Conservation (phyloP, 805 yeast species). For the Isabelozyma heimii region DNA sequence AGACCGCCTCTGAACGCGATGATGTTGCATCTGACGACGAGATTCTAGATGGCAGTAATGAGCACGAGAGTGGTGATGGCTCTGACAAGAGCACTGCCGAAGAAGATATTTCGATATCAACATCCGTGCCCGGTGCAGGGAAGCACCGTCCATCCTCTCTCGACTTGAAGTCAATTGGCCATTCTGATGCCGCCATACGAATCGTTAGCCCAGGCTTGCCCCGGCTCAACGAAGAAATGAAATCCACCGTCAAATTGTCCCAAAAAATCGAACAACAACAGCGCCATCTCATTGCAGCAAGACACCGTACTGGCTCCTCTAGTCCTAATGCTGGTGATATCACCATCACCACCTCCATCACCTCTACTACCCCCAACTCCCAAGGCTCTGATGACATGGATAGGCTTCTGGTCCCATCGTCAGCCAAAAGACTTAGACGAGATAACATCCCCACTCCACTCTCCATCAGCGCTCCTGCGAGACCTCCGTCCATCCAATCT, state of each 20-base stretch:
- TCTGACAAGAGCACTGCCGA: not conserved
- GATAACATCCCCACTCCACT: constrained; percentile 32
- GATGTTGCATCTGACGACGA: too few relatives aligned
- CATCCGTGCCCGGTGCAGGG: not conserved
- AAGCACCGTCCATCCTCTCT: constrained; percentile 19
- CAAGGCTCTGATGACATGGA: constrained; percentile 9
- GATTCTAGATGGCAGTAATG: not conserved
- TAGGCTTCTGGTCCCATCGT: constrained; percentile 11
- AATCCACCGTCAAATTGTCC: constrained; percentile 26
- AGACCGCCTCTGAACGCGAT: not conserved
- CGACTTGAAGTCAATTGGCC: constrained; percentile 7
- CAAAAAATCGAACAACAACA: constrained; percentile 35
- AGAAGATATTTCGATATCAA: not conserved
- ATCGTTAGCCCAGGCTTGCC: constrained; percentile 36
- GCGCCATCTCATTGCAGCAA: constrained; percentile 26
- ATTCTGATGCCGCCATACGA: constrained; percentile 27
- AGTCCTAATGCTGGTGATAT: not conserved
- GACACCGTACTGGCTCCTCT: constrained; percentile 9
- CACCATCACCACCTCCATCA: not conserved
- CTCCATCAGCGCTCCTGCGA: constrained; percentile 8
- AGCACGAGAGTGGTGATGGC: not conserved
- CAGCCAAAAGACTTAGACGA: constrained; percentile 28
- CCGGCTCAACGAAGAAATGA: constrained; percentile 27
- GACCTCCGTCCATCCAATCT: constrained; percentile 27
- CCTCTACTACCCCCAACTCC: not conserved